These are phyloP conservation scores for Galeopsis tetrahit DNA, from an alignment of 257 asterid species.

Conservation along the genomic window DNA sequence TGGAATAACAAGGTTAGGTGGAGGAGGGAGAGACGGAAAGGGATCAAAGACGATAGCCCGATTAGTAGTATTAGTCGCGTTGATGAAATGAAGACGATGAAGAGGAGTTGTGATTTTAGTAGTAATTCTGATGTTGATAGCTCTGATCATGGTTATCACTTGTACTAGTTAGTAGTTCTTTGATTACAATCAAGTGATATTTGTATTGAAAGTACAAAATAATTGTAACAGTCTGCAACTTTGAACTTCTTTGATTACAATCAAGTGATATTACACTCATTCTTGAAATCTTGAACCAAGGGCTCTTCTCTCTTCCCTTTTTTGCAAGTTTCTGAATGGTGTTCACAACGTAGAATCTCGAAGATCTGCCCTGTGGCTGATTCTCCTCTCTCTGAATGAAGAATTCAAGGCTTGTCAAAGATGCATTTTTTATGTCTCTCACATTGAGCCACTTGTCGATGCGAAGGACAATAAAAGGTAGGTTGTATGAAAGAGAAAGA, in stretches of 20 bases:
- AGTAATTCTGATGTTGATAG: constrained; percentile 61
- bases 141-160: constrained; percentile 62
- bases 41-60: constrained; percentile 40
- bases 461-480: constrained; percentile 63
- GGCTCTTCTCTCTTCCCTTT: constrained; percentile 37
- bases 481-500: too few species aligned
- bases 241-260: too few species aligned
- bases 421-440: constrained; percentile 35
- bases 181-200: too few species aligned
- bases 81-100: constrained; percentile 41
- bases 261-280: too few species aligned
- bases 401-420: constrained; percentile 38
- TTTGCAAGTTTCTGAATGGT: constrained; percentile 35
- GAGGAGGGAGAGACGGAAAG: constrained; percentile 43
- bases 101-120: constrained; percentile 39
- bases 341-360: constrained; percentile 37
- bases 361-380: constrained; percentile 32
- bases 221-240: too few species aligned
- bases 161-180: constrained; percentile 33
- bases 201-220: too few species aligned
- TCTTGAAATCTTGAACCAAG: constrained; percentile 33
- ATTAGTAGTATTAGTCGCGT: constrained; percentile 44
- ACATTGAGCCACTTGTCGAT: constrained; percentile 41
- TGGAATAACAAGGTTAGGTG: constrained; percentile 47
- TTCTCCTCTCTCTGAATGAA: constrained; percentile 45